phyloP scores from a whole-genome alignment of 2,329 filamentous ascomycete genomes.

The Exophiala spinifera region DNA sequence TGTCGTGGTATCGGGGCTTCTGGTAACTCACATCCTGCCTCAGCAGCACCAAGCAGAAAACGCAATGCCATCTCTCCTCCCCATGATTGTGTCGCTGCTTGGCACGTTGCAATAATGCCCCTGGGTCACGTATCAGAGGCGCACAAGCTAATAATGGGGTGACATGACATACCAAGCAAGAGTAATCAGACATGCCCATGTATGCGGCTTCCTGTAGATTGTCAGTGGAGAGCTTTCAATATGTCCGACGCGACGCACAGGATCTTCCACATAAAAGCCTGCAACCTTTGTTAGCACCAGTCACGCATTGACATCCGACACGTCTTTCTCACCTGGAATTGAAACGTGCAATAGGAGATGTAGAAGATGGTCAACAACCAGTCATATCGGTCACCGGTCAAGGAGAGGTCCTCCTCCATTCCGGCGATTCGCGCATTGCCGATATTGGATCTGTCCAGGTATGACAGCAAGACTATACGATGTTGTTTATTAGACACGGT shows the following conservation, averaged over 20 bases:
- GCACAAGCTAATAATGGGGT: too few species aligned
- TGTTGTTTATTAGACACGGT: background rate
- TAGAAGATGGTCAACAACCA: constrained; percentile 55
- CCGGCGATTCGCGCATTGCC: constrained; percentile 46
- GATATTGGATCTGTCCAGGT: constrained; percentile 44
- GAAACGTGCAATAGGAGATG: constrained; percentile 43
- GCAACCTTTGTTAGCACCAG: constrained; percentile 32
- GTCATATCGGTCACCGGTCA: constrained; percentile 45
- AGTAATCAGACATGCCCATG: constrained; percentile 18
- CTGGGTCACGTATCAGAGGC: constrained; percentile 5
- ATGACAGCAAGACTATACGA: constrained; percentile 35
- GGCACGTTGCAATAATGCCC: constrained; percentile 28
- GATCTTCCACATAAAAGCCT: constrained; percentile 46
- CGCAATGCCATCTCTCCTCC: constrained; percentile 29
- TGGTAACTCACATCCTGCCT: constrained; percentile 39
- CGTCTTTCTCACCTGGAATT: background rate
- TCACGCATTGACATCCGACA: background rate
- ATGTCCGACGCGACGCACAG: constrained; percentile 39
- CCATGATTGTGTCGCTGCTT: constrained; percentile 28
- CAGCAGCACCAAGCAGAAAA: constrained; percentile 38
- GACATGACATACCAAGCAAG: constrained; percentile 14
- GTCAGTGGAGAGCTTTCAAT: constrained; percentile 43
- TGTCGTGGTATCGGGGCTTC: constrained; percentile 17
- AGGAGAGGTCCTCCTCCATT: constrained; percentile 46
- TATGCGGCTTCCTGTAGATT: constrained; percentile 25